phyloP scores from a whole-genome alignment of 371 early-diverging fungal species.

The Phascolomyces articulosus region DNA sequence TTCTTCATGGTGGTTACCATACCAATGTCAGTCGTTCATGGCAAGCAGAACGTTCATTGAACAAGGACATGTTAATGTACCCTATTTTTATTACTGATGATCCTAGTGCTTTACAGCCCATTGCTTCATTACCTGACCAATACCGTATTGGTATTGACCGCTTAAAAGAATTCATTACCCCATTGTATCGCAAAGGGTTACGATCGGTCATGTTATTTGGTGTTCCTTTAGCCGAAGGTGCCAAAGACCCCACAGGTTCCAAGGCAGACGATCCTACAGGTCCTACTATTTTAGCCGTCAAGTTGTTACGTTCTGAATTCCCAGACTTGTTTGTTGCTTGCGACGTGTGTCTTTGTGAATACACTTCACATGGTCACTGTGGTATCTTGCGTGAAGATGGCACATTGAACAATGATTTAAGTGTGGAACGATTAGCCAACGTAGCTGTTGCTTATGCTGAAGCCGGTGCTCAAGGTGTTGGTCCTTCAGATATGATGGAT shows the following conservation, averaged over 20 bases:
- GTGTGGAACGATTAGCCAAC: constrained; percentile 82
- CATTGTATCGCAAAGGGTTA: constrained; percentile 89
- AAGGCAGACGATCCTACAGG: constrained; percentile 87
- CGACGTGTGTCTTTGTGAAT: constrained; percentile 97
- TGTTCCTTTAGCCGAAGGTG: constrained; percentile 77
- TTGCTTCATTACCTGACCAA: constrained; percentile 87
- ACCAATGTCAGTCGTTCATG: constrained; percentile 81
- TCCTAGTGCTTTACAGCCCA: constrained; percentile 72
- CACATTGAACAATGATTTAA: constrained; percentile 78
- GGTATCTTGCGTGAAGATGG: constrained; percentile 85
- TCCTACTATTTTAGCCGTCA: constrained; percentile 87
- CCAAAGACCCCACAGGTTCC: constrained; percentile 80
- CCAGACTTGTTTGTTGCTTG: constrained; percentile 87
- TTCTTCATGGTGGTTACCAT: constrained; percentile 90
- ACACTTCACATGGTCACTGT: constrained; percentile 96
- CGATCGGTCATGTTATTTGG: constrained; percentile 91
- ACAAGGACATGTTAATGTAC: constrained; percentile 83
- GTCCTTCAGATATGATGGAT: constrained; percentile 99
- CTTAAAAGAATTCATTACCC: constrained; percentile 74
- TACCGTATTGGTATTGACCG: constrained; percentile 84
- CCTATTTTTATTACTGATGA: constrained; percentile 93
- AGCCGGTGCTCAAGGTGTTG: constrained; percentile 87
- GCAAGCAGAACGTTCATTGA: constrained; percentile 74
- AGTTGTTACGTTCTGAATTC: constrained; percentile 76
- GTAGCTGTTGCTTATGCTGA: constrained; percentile 88